Conservation (phyloP, 805 yeast species). For the Tetrapisispora namnaoensis region DNA sequence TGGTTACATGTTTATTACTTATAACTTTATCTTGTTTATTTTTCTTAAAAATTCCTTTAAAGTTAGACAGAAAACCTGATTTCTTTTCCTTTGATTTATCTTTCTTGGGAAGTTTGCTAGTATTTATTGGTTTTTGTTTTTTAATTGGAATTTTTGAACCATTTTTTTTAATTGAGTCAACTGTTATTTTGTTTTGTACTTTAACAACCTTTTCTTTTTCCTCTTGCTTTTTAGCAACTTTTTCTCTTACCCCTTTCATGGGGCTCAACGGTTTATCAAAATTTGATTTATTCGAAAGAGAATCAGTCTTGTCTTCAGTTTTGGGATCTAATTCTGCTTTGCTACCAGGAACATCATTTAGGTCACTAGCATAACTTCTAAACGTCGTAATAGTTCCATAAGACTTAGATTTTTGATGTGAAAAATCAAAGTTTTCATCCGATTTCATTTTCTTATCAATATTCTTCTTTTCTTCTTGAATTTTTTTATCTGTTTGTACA, state of each 20-base stretch:
- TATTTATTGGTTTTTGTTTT: constrained; percentile 1
- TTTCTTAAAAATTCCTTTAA: constrained; percentile 14
- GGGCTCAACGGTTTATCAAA: neutral
- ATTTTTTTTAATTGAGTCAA: neutral
- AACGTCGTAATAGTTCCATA: constrained; percentile 27
- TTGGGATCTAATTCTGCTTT: neutral
- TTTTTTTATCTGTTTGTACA: neutral
- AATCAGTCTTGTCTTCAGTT: neutral
- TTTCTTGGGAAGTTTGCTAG: neutral
- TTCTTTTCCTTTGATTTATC: constrained; percentile 9
- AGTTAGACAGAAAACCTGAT: constrained; percentile 8
- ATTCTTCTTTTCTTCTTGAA: neutral
- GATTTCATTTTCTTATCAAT: neutral
- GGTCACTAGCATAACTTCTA: constrained; percentile 23
- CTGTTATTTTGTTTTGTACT: neutral
- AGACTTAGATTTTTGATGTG: constrained; percentile 13
- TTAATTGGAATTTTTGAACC: neutral
- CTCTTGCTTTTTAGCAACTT: neutral
- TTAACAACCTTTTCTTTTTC: neutral
- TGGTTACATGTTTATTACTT: neutral
- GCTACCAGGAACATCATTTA: constrained; percentile 7
- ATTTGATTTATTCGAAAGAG: neutral
- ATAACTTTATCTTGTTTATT: constrained; percentile 6
- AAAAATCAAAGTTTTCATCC: neutral
- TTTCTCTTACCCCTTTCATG: neutral